Conservation (phyloP, 1,284 basidiomycete species). For the Gomphus sp. region DNA sequence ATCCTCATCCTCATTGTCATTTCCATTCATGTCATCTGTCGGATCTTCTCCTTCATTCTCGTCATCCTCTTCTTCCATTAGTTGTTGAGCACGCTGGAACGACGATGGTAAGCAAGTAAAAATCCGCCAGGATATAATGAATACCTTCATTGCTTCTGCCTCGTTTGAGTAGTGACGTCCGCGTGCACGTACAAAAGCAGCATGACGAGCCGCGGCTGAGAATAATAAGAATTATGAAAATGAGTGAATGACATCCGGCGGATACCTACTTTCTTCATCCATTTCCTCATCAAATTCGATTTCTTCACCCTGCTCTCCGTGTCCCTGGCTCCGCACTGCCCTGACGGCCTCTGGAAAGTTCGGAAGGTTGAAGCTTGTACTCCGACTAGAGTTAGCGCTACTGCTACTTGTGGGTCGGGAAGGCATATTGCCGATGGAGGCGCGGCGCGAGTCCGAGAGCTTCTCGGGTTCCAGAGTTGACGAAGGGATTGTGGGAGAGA, state of each 20-base stretch:
- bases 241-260: neutral
- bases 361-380: slow-evolving; percentile 76
- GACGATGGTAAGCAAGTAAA: slow-evolving; percentile 8
- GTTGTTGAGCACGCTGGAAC: slow-evolving; percentile 48
- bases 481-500: slow-evolving; percentile 31
- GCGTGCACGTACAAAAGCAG: slow-evolving; percentile 73
- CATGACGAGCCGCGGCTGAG: slow-evolving; percentile 71
- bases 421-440: slow-evolving; percentile 53
- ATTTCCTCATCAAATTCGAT: slow-evolving; percentile 72
- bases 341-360: slow-evolving; percentile 40
- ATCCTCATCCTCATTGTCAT: neutral
- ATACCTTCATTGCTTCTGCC: slow-evolving; percentile 85
- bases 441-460: slow-evolving; percentile 62
- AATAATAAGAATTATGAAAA: slow-evolving; percentile 1
- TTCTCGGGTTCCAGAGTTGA: slow-evolving; percentile 43
- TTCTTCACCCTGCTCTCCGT: slow-evolving; percentile 47
- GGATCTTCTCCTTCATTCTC: slow-evolving; percentile 27
- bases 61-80: slow-evolving; percentile 64
- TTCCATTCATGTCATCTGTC: slow-evolving; percentile 15
- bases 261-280: slow-evolving; percentile 71
- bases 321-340: slow-evolving; percentile 39
- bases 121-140: slow-evolving; percentile 13
- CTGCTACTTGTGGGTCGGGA: slow-evolving; percentile 44
- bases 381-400: slow-evolving; percentile 62
- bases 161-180: slow-evolving; percentile 87